Base-by-base conservation (phyloP, 768 basidiomycete genomes). In the Tephrocybe sp. region DNA sequence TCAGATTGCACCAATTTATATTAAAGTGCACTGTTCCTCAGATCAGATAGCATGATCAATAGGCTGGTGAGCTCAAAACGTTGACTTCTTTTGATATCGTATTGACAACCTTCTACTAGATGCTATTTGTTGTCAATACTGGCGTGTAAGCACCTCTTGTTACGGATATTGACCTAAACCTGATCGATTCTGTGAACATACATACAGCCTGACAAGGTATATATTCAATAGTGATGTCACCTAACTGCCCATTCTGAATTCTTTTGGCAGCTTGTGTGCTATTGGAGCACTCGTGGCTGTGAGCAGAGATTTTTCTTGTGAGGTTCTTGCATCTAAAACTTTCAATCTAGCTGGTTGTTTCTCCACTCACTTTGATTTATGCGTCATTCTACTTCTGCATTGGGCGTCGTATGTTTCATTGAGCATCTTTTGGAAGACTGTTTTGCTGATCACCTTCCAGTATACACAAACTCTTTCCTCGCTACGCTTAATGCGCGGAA, bases 61-160 rank as follows among this genome's bases (percentile, higher is more conserved):
- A 72, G 67, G 47, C 52, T 82, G 49, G 75, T 73, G 45, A 43
- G 72, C 18, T 19, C 12, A 6, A 1, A 1, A 37, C 48, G 19
- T 19, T 36, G 38, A 4, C 11, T 16, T 39, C 23, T 22, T 12
- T n/a, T 38, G 18, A 9, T 16, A 38, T 38, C 7, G 12, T 19
- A 38, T 19, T 38, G 3, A 38, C 19, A 18, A 21, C 2, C 39
- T 2, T 12, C 44, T 37, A 11, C 19, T 48, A 78, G 76, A 81
- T 80, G 34, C 18, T 81, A n/a, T 83, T 79, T 59, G 72, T 74
- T 33, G 69, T 82, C 46, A 80, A 79, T 50, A 79, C 75, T 15
- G 75, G 75, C 53, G 60, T 75, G 75, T 76, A 46, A 59, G 30
- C n/a, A 46, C 12, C 5, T 19, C 37, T 5, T 38, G 16, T 19